Base-by-base conservation (phyloP, 768 basidiomycete species). In the Coprinellus micaceus region DNA sequence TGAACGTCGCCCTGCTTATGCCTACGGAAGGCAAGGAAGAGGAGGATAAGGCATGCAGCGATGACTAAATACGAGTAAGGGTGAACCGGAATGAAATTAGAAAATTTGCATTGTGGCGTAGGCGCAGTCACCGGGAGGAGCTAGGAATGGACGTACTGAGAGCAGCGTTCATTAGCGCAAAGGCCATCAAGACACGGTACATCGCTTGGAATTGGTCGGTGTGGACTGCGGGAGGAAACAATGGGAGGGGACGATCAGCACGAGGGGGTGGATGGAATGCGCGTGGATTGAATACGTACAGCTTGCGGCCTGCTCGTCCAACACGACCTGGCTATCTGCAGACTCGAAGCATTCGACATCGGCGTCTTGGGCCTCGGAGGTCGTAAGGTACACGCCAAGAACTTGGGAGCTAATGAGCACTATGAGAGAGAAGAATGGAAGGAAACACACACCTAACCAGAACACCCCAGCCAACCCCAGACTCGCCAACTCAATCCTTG, bases 141-240 rank as follows among this genome's bases (percentile, higher is more conserved):
- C 26, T 25, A 22, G 39, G 17, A 37, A 5, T n/a, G n/a, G n/a
- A 75, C 86, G 57, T 69, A 86, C 90, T 73, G 3, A 93, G 77
- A 41, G 79, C 76, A 49, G 86, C 83, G 63, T 91, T 92, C 69
- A 93, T 83, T 54, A 92, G 71, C 5, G 91, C 83, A 70, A 92
- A 92, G 17, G 86, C 82, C 69, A 85, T 88, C 57, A 93, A 75
- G 19, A 91, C 90, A 26, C 85, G 83, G 67, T 91, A 92, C 76
- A 91, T 91, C n/a, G 90, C 89, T 61, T 91, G 91, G 68, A 87
- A 93, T 58, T 88, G 88, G 63, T 90, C 87, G 22, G 89, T 91
- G 54, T 88, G 84, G 72, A 91, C 91, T 92, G 63, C 17, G 19
- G 9, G 28, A n/a, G n/a, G n/a, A n/a, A n/a, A n/a, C n/a, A 37